Percentiles rank a stretch among this genome's conserved stretches.
Evolutionary conservation across 1,284 basidiomycete species (phyloP).

Genomic region (Exobasidium rhododendri): DNA sequence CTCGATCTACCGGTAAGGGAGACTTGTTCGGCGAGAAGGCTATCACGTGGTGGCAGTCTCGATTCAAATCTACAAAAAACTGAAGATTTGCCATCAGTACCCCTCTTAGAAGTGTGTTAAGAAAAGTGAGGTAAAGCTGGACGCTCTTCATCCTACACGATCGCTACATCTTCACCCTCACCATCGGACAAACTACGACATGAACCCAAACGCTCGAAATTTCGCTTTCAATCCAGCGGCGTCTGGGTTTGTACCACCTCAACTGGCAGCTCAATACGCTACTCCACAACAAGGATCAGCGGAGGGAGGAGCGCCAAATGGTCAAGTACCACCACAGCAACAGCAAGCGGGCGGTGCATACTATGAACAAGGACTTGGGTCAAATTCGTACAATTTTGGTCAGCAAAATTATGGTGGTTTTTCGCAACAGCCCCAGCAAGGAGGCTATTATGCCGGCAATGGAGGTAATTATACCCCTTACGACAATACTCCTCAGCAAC

Average conservation of each 20-base stretch:
- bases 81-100: no score
- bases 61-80: no score
- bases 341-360: constrained; percentile 24
- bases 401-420: constrained; percentile 1
- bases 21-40: no score
- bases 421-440: constrained; percentile 23
- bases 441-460: constrained; percentile 8
- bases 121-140: no score
- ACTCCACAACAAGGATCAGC: constrained; percentile 34
- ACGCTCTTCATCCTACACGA: no score
- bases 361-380: constrained; percentile 14
- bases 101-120: no score
- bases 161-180: no score
- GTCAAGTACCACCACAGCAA: constrained; percentile 18
- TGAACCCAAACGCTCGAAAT: constrained; percentile 54
- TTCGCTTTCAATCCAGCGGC: constrained; percentile 53
- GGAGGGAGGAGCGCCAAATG: constrained; percentile 11
- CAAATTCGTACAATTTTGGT: not conserved
- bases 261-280: constrained; percentile 26
- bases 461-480: not conserved
- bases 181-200: no score
- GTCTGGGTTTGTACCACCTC: constrained; percentile 47
- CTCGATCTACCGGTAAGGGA: no score
- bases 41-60: no score
- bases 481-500: constrained; percentile 23